Conservation (phyloP, 257 asterid species). For the Paulownia fortunei region DNA sequence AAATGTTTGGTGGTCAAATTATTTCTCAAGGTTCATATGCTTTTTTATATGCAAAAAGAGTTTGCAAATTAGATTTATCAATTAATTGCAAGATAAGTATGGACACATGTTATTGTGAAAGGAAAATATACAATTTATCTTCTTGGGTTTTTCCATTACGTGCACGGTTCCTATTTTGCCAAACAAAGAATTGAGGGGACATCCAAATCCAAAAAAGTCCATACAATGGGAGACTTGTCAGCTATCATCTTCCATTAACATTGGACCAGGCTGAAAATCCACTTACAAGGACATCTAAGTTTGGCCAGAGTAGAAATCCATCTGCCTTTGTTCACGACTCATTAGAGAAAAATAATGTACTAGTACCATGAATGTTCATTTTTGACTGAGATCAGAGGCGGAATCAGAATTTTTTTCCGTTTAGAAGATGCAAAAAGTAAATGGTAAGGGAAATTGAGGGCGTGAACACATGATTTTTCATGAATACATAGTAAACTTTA, state of each 20-base stretch:
- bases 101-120: not conserved
- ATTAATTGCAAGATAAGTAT: too few relatives aligned
- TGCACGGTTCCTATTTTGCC: not conserved
- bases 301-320: conserved; percentile 15
- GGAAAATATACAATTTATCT: not conserved
- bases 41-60: not conserved
- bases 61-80: not conserved
- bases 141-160: not conserved
- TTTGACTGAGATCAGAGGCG: too few relatives aligned
- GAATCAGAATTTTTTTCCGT: too few relatives aligned
- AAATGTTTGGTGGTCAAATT: not conserved
- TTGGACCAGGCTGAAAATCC: conserved; percentile 25
- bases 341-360: too few relatives aligned
- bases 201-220: not conserved
- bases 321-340: not conserved
- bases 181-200: not conserved
- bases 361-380: too few relatives aligned
- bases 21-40: not conserved
- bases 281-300: not conserved
- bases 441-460: too few relatives aligned
- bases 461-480: too few relatives aligned
- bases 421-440: too few relatives aligned
- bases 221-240: conserved; percentile 32
- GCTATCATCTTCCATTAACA: conserved; percentile 10
- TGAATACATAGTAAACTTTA: too few relatives aligned